Evolutionary conservation across 768 basidiomycete genomes (phyloP).

Genomic region (Hysterangium stoloniferum): DNA sequence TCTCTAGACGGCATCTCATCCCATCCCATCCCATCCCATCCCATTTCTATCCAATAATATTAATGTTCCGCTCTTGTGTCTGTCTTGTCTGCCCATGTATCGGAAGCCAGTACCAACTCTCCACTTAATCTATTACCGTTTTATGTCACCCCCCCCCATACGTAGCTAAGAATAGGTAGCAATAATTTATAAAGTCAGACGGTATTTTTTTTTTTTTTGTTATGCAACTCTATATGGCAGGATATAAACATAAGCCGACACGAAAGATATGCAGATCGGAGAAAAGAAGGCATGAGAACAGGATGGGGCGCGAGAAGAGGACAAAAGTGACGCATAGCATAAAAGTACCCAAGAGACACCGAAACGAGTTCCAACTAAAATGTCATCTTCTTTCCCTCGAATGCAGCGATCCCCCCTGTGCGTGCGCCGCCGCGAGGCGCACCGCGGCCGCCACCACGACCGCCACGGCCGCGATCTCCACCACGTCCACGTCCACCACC

Average conservation of each 20-base stretch:
- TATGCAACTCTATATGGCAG: too few species aligned
- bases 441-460: conserved; percentile 37
- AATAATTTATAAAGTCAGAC: too few species aligned
- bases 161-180: too few species aligned
- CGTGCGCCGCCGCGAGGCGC: conserved; percentile 40
- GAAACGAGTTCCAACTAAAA: conserved; percentile 31
- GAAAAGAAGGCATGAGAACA: not conserved
- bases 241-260: not conserved
- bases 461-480: conserved; percentile 26
- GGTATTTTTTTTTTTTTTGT: conserved; percentile 1
- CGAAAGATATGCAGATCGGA: too few species aligned
- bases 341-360: not conserved
- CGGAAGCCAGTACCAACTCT: too few species aligned
- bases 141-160: too few species aligned
- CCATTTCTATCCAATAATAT: too few species aligned
- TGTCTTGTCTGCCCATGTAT: too few species aligned
- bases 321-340: conserved; percentile 1
- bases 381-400: conserved; percentile 62
- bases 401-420: conserved; percentile 55
- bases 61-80: too few species aligned
- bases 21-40: too few species aligned
- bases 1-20: too few species aligned
- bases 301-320: not conserved
- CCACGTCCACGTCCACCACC: conserved; percentile 38
- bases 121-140: not conserved